Evolutionary conservation across 345 rosid species (phyloP), one percentile per base, ranked within the genome.

Genomic region (Gossypium rotundifolium): DNA sequence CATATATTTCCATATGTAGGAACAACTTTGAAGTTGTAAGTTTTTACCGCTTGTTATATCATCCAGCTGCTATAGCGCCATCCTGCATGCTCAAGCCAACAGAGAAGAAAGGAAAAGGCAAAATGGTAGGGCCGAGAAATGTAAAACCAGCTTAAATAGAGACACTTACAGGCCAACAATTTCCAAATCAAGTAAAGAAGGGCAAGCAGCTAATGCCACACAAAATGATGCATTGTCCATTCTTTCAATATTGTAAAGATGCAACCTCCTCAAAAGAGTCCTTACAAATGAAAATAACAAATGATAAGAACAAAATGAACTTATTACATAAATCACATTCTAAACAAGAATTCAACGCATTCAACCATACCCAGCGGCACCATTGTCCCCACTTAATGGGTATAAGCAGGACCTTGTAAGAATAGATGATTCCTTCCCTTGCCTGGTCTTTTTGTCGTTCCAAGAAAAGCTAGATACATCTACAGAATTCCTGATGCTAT

Each of bases 121-220:
- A 64, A 18, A 40, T 10, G 13, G 13, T 14, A 14, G 10, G 27
- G 23, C 10, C 18, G 4, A 46, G 18, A 51, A 68, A 44, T 10
- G 78, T 48, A 65, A 42, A 74, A 70, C 70, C 29, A 63, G 72
- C 51, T 51, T 18, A 74, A 54, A 57, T 67, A 22, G 61, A 33
- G 72, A 33, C 80, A 86, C 98, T 88, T 89, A 93, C 98, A 90
- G 79, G 87, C 93, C 90, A 84, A 90, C 87, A 68, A 93, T 84
- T 85, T 91, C 96, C 73, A 93, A 86, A 79, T 93, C 98, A 71
- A 85, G 82, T 70, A 93, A 87, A 75, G 88, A 85, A 14, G 87
- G 82, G 78, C 97, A 91, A 33, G 85, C 86, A 64, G 97, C 80
- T 76, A 93, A 78, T 73, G 88, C 93, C 79, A 62, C 67, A 55